A percentile compares a stretch with the other conserved stretches of the same genome.
Evolutionary conservation across 192 early-diverging fungal genomes (phyloP).

Genomic region (Powellomyces hirtus): DNA sequence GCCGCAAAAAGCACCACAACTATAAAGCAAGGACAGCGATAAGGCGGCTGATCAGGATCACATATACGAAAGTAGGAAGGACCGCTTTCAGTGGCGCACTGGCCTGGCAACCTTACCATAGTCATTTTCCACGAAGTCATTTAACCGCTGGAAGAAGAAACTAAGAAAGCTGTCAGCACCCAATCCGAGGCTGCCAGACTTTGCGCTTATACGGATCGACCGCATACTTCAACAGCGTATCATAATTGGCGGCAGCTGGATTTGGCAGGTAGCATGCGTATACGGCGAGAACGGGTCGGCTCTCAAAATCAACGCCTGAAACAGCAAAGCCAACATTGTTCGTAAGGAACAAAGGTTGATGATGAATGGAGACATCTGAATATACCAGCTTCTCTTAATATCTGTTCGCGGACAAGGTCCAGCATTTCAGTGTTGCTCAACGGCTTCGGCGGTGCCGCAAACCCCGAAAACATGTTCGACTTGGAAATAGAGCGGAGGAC

Average conservation of each 20-base stretch:
- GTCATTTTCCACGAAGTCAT: conserved; percentile 85
- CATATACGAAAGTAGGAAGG: too few relatives aligned
- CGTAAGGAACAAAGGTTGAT: not conserved
- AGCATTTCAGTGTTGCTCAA: not conserved
- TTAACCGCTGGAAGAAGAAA: conserved; percentile 59
- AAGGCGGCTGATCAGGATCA: too few relatives aligned
- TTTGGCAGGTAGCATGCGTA: conserved; percentile 85
- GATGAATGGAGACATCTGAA: not conserved
- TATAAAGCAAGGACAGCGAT: too few relatives aligned
- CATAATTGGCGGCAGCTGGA: conserved; percentile 78
- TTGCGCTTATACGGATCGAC: not conserved
- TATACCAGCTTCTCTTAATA: conserved; percentile 9
- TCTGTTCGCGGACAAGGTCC: conserved; percentile 8
- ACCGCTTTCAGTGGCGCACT: too few relatives aligned
- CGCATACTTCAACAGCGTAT: conserved; percentile 71
- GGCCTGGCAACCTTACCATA: too few relatives aligned
- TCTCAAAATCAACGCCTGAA: conserved; percentile 80
- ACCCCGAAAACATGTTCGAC: conserved; percentile 13
- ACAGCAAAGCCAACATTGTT: not conserved
- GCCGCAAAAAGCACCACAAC: conserved; percentile 83
- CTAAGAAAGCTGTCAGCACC: conserved; percentile 16
- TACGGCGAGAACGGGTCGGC: conserved; percentile 77
- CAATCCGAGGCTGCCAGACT: not conserved
- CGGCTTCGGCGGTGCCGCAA: not conserved
- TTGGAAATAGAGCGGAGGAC: too few relatives aligned